Evolutionary conservation across 2,329 filamentous ascomycete genomes (phyloP).

Genomic region (Lecanicillium sp.): DNA sequence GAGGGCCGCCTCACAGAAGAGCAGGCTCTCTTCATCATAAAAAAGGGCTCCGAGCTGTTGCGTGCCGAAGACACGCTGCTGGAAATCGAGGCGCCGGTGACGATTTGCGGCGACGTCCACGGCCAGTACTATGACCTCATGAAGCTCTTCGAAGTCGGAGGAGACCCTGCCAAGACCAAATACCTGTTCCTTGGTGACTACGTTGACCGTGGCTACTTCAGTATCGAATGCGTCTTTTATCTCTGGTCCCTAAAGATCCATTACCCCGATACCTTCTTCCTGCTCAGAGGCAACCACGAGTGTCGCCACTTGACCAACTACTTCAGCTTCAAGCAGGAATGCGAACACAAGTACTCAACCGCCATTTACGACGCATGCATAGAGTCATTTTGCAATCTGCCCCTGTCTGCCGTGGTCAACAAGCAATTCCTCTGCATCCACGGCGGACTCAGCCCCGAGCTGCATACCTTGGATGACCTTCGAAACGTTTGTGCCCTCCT

Average conservation of each 20-base stretch:
- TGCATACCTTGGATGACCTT: constrained; percentile 92
- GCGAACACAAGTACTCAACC: constrained; percentile 99
- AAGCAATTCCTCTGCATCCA: constrained; percentile 99
- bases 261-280: constrained; percentile 95
- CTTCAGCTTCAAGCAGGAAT: constrained; percentile 99
- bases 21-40: constrained; percentile 93
- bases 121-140: constrained; percentile 99
- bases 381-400: constrained; percentile 92
- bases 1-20: constrained; percentile 96
- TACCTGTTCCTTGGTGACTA: constrained; percentile 98
- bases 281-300: constrained; percentile 96
- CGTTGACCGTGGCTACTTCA: constrained; percentile 97
- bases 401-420: constrained; percentile 97
- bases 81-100: constrained; percentile 99
- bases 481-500: constrained; percentile 58
- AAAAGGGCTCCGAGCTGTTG: constrained; percentile 78
- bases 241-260: constrained; percentile 98
- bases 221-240: constrained; percentile 97
- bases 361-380: constrained; percentile 95
- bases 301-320: constrained; percentile 98
- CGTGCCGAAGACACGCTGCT: constrained; percentile 88
- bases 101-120: constrained; percentile 96
- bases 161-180: constrained; percentile 89
- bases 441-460: constrained; percentile 88
- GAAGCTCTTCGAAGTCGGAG: constrained; percentile 98